A percentile compares a stretch with the other conserved stretches of the same genome.
Conservation (phyloP, 176 grass and related monocot genomes). For the Eleusine indica region DNA sequence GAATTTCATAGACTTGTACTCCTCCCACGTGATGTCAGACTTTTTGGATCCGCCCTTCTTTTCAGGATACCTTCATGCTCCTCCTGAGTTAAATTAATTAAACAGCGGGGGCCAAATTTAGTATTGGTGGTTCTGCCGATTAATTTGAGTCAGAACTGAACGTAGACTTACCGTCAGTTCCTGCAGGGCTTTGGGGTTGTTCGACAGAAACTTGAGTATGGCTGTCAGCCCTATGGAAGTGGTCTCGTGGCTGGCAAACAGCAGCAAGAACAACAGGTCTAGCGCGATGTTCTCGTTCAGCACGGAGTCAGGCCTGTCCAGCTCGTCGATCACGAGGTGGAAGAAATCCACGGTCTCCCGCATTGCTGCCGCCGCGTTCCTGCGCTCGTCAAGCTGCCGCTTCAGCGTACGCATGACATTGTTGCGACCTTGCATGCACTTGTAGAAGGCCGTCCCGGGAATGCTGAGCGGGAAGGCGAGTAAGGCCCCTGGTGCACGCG, state of each 20-base stretch:
- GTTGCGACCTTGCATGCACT: constrained; percentile 35
- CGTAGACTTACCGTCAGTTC: constrained; percentile 35
- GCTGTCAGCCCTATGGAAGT: constrained; percentile 58
- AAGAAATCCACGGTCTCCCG: constrained; percentile 56
- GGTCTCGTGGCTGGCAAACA: constrained; percentile 66
- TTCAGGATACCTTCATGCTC: constrained; percentile 52
- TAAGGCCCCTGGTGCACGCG: constrained; percentile 52
- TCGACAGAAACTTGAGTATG: constrained; percentile 47
- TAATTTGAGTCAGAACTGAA: neutral
- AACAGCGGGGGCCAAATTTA: too few species aligned
- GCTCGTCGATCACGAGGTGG: constrained; percentile 47
- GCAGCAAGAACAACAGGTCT: constrained; percentile 57
- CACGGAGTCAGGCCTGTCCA: constrained; percentile 32
- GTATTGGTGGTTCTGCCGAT: too few species aligned
- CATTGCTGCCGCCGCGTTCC: neutral
- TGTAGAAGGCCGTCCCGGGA: constrained; percentile 55
- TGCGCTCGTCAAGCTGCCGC: constrained; percentile 43
- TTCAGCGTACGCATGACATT: constrained; percentile 46
- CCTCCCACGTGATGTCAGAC: constrained; percentile 57
- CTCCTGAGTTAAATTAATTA: constrained; percentile 27
- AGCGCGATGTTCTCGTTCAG: constrained; percentile 46
- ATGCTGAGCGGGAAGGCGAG: constrained; percentile 51
- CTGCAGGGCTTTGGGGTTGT: constrained; percentile 43
- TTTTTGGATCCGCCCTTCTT: constrained; percentile 33
- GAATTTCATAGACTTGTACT: constrained; percentile 74